phyloP scores from a whole-genome alignment of 352 stramenopile species.

The Phytophthora sp. region DNA sequence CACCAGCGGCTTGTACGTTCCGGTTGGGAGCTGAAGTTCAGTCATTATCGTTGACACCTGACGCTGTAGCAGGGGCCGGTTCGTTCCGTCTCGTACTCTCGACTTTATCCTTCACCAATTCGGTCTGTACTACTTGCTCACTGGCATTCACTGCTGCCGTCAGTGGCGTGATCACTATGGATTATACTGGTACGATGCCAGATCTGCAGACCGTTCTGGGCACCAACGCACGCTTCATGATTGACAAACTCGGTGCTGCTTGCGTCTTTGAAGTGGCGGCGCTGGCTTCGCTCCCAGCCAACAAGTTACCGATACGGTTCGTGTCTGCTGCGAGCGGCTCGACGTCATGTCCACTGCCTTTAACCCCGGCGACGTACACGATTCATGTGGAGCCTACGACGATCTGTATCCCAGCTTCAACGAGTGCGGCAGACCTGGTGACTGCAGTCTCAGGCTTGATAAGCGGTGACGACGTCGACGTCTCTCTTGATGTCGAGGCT shows the following conservation, averaged over 20 bases:
- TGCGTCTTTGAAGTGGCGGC: conserved; percentile 69
- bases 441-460: conserved; percentile 51
- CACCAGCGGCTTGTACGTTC: conserved; percentile 69
- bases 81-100: conserved; percentile 76
- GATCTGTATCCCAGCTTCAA: conserved; percentile 49
- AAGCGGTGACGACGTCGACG: conserved; percentile 63
- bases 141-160: conserved; percentile 40
- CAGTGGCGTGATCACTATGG: conserved; percentile 51
- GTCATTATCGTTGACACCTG: conserved; percentile 79
- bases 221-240: conserved; percentile 73
- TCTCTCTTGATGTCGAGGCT: conserved; percentile 52
- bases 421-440: conserved; percentile 33
- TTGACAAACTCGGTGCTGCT: conserved; percentile 48
- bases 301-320: conserved; percentile 50
- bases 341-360: conserved; percentile 42
- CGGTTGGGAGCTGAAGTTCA: conserved; percentile 93
- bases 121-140: conserved; percentile 46
- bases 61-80: conserved; percentile 49
- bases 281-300: conserved; percentile 33
- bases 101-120: conserved; percentile 40
- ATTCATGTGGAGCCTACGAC: conserved; percentile 63
- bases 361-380: conserved; percentile 47
- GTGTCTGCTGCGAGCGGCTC: conserved; percentile 15
- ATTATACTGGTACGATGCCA: conserved; percentile 56
- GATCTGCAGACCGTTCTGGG: conserved; percentile 78